Conservation (phyloP, 768 basidiomycete genomes). For the Termitomyces sp. region DNA sequence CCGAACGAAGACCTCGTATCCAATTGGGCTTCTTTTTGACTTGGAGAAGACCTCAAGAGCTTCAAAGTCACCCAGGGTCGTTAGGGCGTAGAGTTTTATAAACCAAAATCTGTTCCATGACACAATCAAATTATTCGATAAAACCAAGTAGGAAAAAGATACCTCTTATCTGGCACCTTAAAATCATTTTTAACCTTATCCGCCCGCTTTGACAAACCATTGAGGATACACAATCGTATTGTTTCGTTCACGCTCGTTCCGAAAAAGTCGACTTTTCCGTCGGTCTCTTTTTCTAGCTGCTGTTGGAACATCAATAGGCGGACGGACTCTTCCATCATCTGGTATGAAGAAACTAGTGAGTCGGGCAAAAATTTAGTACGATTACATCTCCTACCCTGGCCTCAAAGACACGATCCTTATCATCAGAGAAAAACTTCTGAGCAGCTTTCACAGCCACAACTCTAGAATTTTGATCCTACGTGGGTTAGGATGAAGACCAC, state of each 20-base stretch:
- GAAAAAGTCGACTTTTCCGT: conserved; percentile 74
- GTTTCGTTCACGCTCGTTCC: conserved; percentile 87
- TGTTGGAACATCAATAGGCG: conserved; percentile 79
- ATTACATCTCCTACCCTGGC: conserved; percentile 54
- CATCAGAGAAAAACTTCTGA: conserved; percentile 91
- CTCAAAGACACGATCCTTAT: conserved; percentile 88
- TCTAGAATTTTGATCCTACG: conserved; percentile 67
- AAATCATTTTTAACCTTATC: conserved; percentile 88
- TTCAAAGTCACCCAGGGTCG: conserved; percentile 78
- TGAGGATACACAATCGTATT: conserved; percentile 68
- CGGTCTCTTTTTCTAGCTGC: conserved; percentile 79
- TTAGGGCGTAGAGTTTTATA: conserved; percentile 80
- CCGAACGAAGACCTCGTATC: conserved; percentile 87
- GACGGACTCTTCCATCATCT: conserved; percentile 91
- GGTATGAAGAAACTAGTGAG: not conserved
- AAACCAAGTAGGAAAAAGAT: conserved; percentile 9
- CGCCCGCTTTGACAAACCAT: conserved; percentile 79
- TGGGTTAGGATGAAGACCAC: not conserved
- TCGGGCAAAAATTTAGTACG: not conserved
- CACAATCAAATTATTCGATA: not conserved
- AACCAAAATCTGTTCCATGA: conserved; percentile 82
- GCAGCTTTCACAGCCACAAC: conserved; percentile 72
- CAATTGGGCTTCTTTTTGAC: conserved; percentile 88
- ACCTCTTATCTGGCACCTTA: conserved; percentile 95
- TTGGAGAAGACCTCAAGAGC: conserved; percentile 81